phyloP scores from a whole-genome alignment of 805 yeast genomes.

The Cyberlindnera amylophila region DNA sequence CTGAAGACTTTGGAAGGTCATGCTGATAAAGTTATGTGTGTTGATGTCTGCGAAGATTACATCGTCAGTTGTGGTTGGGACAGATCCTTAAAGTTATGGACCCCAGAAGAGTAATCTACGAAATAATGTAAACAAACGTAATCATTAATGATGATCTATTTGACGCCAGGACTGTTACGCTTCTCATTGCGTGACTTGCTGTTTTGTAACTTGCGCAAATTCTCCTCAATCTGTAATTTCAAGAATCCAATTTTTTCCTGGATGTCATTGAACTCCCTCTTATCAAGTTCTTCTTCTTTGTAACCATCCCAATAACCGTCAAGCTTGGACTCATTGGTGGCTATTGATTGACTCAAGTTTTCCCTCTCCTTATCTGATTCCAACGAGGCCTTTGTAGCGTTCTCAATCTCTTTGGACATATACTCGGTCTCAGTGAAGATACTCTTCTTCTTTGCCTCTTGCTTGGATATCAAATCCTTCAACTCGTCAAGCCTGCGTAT shows the following conservation, averaged over 20 bases:
- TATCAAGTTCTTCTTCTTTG: slow-evolving; percentile 11
- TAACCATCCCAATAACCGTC: slow-evolving; percentile 21
- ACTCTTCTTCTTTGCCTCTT: slow-evolving; percentile 42
- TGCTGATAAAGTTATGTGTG: slow-evolving; percentile 67
- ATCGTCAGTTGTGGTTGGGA: slow-evolving; percentile 31
- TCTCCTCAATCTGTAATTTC: slow-evolving; percentile 21
- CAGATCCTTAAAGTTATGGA: slow-evolving; percentile 42
- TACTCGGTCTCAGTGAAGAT: slow-evolving; percentile 58
- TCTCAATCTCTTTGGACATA: slow-evolving; percentile 53
- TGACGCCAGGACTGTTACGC: slow-evolving; percentile 20
- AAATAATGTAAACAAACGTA: neutral
- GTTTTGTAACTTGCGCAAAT: slow-evolving; percentile 18
- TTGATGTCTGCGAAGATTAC: slow-evolving; percentile 48
- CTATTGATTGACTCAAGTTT: slow-evolving; percentile 15
- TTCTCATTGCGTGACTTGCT: slow-evolving; percentile 19
- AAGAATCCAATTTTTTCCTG: slow-evolving; percentile 10
- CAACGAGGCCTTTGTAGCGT: slow-evolving; percentile 46
- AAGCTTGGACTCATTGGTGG: slow-evolving; percentile 11
- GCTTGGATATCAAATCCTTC: slow-evolving; percentile 41
- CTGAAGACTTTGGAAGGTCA: slow-evolving; percentile 51
- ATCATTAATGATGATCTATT: neutral
- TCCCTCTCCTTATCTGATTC: slow-evolving; percentile 39
- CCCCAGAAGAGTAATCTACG: slow-evolving; percentile 15
- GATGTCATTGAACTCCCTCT: slow-evolving; percentile 15
- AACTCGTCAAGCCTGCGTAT: slow-evolving; percentile 37